A percentile compares a stretch with the other conserved stretches of the same genome.
These are phyloP conservation scores for Pseudonitzschia multiseries DNA, from an alignment of 108 stramenopile genomes.

Conservation along the genomic window DNA sequence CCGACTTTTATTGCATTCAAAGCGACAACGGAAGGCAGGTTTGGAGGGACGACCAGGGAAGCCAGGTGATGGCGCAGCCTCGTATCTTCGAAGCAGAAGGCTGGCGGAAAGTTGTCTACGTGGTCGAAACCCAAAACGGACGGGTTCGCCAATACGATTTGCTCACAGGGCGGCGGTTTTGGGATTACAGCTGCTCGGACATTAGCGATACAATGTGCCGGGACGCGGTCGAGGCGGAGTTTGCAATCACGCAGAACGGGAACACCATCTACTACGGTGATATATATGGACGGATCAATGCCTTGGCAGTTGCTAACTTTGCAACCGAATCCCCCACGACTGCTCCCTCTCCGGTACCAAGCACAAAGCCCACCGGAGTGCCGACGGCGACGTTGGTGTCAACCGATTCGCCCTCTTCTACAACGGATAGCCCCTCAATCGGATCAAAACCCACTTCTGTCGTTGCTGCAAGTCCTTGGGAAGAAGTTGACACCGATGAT, in stretches of 20 bases:
- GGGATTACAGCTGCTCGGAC: conserved; percentile 33
- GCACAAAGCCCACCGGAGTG: conserved; percentile 8
- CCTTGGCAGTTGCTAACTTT: conserved; percentile 37
- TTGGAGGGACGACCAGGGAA: conserved; percentile 25
- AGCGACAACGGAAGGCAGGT: conserved; percentile 18
- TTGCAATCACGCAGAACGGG: conserved; percentile 35
- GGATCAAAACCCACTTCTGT: background rate
- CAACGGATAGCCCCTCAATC: background rate
- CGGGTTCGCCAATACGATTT: conserved; percentile 29
- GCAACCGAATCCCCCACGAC: conserved; percentile 27
- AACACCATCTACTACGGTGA: conserved; percentile 46
- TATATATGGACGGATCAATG: conserved; percentile 38
- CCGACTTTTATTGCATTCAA: conserved; percentile 27
- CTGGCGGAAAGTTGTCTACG: conserved; percentile 24
- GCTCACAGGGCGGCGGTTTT: conserved; percentile 18
- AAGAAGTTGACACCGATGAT: background rate
- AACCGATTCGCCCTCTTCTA: conserved; percentile 1
- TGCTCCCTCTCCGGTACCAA: conserved; percentile 14
- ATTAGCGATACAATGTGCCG: conserved; percentile 20
- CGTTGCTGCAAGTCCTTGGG: background rate
- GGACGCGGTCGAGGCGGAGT: conserved; percentile 42
- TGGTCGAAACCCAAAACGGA: conserved; percentile 34
- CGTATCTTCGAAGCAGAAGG: conserved; percentile 11
- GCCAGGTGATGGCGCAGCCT: conserved; percentile 26
- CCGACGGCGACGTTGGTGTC: conserved; percentile 13